Evolutionary conservation across 2,329 filamentous ascomycete genomes (phyloP), one percentile per base, ranked within the genome.

Genomic region (Anthostomella pinea): DNA sequence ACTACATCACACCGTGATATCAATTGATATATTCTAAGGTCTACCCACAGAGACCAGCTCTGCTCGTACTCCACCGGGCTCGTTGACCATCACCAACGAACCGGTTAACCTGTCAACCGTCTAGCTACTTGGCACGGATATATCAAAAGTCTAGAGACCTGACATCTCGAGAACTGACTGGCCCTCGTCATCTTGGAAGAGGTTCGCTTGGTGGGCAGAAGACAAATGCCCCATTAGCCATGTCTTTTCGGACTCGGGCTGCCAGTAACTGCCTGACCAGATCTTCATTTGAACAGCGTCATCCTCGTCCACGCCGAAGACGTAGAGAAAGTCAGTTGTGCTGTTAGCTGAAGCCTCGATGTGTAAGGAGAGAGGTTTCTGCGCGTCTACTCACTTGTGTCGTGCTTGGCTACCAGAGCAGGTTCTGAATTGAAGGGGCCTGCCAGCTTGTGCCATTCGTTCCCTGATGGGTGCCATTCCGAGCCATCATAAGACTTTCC

Each of bases 211-310:
- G n/a, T n/a, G n/a, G n/a, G n/a, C n/a, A n/a, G n/a, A n/a, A 18
- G 39, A 37, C 21, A 49, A 13, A 27, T 43, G 27, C 6, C 48
- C 48, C 6, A 51, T 33, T 3, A 46, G 41, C 48, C 48, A 51
- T 6, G 48, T 46, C 17, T 38, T 26, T 4, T 38, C 14, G 1
- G 30, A 13, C 10, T 33, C 30, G 6, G 48, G 48, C 22, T 51
- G 39, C 48, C 48, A 51, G 3, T 48, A 38, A n/a, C 23, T 29
- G 6, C 48, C 48, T 18, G 33, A 38, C 48, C 48, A 51, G 15
- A 51, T 42, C 14, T 50, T 39, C 46, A 50, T 35, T 15, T 42
- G 33, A 3, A 42, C 13, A 4, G 18, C 32, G 7, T 30, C 18
- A 0, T 41, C 30, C 4, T 30, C 33, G 14, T 46, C 34, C 6